phyloP scores from a whole-genome alignment of 2,329 filamentous ascomycete species.

The Pseudocercospora ulei region DNA sequence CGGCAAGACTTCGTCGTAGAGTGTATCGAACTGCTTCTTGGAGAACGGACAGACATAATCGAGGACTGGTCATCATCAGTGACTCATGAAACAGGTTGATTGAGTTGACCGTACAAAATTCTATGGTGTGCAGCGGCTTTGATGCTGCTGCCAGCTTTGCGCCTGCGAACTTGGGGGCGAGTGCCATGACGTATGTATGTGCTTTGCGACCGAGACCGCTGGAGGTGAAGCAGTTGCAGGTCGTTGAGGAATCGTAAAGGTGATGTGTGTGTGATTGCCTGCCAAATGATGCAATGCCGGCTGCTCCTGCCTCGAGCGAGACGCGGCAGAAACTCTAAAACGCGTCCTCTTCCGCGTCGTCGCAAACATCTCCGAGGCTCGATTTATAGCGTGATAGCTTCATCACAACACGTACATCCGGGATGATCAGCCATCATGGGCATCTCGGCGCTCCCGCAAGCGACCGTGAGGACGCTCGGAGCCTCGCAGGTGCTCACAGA shows the following conservation, averaged over 20 bases:
- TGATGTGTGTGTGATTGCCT: slow-evolving; percentile 1
- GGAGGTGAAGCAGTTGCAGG: no score
- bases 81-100: no score
- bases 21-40: slow-evolving; percentile 65
- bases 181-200: no score
- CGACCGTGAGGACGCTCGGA: slow-evolving; percentile 48
- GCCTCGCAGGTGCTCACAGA: slow-evolving; percentile 53
- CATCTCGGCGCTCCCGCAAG: slow-evolving; percentile 39
- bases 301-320: not conserved
- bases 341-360: slow-evolving; percentile 9
- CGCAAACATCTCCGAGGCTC: not conserved
- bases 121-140: slow-evolving; percentile 43
- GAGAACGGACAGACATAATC: slow-evolving; percentile 84
- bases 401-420: slow-evolving; percentile 1
- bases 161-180: slow-evolving; percentile 66
- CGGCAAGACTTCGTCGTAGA: slow-evolving; percentile 58
- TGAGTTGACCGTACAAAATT: slow-evolving; percentile 43
- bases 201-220: no score
- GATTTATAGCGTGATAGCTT: not conserved
- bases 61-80: slow-evolving; percentile 46
- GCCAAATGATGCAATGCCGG: not conserved
- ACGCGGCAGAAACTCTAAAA: not conserved
- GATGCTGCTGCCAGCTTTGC: slow-evolving; percentile 52
- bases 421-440: slow-evolving; percentile 24
- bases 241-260: no score